Percentiles rank a stretch among this genome's conserved stretches.
Evolutionary conservation across 2,329 filamentous ascomycete species (phyloP).

Genomic region (Dichotomopilus funicola): DNA sequence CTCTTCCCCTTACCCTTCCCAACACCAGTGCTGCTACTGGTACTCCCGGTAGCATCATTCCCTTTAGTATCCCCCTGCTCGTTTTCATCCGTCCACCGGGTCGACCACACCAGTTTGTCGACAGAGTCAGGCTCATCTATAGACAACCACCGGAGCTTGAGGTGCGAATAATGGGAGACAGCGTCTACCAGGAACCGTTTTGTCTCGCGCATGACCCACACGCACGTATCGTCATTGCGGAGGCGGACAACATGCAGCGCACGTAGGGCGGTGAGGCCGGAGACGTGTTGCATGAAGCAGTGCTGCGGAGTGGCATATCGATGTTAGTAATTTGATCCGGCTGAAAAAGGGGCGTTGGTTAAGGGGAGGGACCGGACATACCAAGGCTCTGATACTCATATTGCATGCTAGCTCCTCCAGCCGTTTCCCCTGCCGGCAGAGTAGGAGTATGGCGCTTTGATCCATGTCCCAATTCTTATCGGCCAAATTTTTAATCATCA

Average conservation of each 20-base stretch:
- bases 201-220: conserved; percentile 51
- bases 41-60: background rate
- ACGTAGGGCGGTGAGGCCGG: conserved; percentile 45
- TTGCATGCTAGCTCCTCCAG: conserved; percentile 51
- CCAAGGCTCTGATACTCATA: conserved; percentile 48
- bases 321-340: background rate
- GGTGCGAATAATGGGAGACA: conserved; percentile 46
- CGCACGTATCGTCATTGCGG: conserved; percentile 49
- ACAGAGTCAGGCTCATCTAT: conserved; percentile 45
- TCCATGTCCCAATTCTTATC: conserved; percentile 51
- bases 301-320: conserved; percentile 36
- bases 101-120: conserved; percentile 41
- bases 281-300: conserved; percentile 48
- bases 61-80: conserved; percentile 27
- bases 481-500: conserved; percentile 55
- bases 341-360: background rate
- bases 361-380: conserved; percentile 31
- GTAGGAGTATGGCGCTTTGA: conserved; percentile 46
- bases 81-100: conserved; percentile 20
- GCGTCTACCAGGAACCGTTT: conserved; percentile 54
- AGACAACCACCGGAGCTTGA: conserved; percentile 54
- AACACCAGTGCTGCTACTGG: conserved; percentile 24
- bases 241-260: conserved; percentile 51
- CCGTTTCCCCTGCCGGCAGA: conserved; percentile 43
- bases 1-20: conserved; percentile 26